A percentile compares a stretch with the other conserved stretches of the same genome.
These are phyloP conservation scores for Eutypa lata DNA, from an alignment of 2,329 filamentous ascomycete species.

Conservation along the genomic window DNA sequence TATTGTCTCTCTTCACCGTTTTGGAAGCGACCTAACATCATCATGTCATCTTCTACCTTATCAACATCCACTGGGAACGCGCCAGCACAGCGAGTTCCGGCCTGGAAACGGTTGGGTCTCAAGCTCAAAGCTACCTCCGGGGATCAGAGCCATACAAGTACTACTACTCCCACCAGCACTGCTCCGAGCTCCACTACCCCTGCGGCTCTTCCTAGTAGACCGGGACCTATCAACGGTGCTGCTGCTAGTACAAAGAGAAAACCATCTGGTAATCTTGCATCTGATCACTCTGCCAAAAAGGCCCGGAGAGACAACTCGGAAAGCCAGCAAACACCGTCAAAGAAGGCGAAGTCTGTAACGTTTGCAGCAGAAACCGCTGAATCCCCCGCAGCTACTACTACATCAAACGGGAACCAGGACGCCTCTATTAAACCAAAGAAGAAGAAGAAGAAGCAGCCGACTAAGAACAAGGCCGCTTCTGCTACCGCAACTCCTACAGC, in stretches of 20 bases:
- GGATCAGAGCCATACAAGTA: conserved; percentile 25
- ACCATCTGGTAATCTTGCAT: conserved; percentile 26
- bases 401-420: conserved; percentile 15
- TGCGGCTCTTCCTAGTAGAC: conserved; percentile 18
- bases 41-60: conserved; percentile 37
- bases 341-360: conserved; percentile 48
- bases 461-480: conserved; percentile 32
- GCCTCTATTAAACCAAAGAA: conserved; percentile 20
- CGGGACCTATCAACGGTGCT: conserved; percentile 10
- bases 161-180: conserved; percentile 23
- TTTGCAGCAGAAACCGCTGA: conserved; percentile 29
- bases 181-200: conserved; percentile 9
- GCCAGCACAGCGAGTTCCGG: conserved; percentile 48
- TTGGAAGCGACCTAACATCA: conserved; percentile 9
- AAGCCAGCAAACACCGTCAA: conserved; percentile 32
- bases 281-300: conserved; percentile 29
- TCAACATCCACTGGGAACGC: conserved; percentile 38
- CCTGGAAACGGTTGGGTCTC: conserved; percentile 62
- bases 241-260: conserved; percentile 29
- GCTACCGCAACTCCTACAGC: conserved; percentile 23
- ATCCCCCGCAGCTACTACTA: conserved; percentile 8
- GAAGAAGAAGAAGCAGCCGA: conserved; percentile 29
- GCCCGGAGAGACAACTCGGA: conserved; percentile 25
- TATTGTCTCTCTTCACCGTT: not conserved
- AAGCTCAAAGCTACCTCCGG: conserved; percentile 51